phyloP scores from a whole-genome alignment of 805 yeast species.

The Isabelozyma heimii region DNA sequence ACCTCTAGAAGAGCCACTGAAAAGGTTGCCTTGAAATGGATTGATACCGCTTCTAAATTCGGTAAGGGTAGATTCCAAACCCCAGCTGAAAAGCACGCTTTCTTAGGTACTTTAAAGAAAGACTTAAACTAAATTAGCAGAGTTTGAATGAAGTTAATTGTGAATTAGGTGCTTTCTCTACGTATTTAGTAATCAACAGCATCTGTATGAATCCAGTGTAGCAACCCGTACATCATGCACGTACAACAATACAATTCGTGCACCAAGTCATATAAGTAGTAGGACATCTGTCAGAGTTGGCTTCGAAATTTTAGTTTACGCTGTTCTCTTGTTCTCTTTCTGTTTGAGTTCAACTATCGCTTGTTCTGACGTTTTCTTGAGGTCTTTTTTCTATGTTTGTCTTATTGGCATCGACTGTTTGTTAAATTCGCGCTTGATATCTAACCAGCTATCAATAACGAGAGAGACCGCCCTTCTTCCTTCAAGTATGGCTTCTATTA shows the following conservation, averaged over 20 bases:
- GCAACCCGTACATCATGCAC: no score
- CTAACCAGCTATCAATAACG: not conserved
- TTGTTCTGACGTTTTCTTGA: no score
- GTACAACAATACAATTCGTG: not conserved
- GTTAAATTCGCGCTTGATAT: no score
- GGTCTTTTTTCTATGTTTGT: no score
- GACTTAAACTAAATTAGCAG: conserved; percentile 52
- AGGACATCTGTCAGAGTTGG: no score
- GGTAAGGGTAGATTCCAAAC: conserved; percentile 99
- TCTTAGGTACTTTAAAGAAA: conserved; percentile 99
- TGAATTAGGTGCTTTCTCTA: not conserved
- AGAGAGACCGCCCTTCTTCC: not conserved
- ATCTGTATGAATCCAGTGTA: not conserved
- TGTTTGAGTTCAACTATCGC: no score
- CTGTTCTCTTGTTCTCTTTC: no score
- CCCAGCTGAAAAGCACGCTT: conserved; percentile 99
- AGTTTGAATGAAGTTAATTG: not conserved
- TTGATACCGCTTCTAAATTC: conserved; percentile 99
- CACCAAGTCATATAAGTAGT: not conserved
- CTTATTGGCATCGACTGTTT: no score
- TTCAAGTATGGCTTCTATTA: conserved; percentile 8
- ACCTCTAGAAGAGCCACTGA: conserved; percentile 97
- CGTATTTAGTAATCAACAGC: not conserved
- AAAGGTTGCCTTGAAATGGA: conserved; percentile 97
- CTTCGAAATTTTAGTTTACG: no score